phyloP scores from a whole-genome alignment of 2,329 filamentous ascomycete species.

The Colletotrichum sp. region DNA sequence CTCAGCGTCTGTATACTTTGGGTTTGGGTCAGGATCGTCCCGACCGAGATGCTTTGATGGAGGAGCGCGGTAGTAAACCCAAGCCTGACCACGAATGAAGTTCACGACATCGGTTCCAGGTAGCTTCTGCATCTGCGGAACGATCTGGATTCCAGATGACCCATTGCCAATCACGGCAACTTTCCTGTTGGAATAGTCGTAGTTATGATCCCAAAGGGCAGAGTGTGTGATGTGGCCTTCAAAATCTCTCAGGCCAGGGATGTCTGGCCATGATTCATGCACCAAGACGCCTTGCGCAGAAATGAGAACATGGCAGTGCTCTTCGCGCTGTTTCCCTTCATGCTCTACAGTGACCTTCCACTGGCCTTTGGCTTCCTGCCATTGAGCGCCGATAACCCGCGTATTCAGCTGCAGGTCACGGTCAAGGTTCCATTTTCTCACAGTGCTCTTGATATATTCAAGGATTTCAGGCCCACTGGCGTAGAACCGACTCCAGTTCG shows the following conservation, averaged over 20 bases:
- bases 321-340: constrained; percentile 13
- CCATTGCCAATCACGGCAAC: constrained; percentile 42
- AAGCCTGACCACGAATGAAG: constrained; percentile 37
- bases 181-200: constrained; percentile 31
- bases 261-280: constrained; percentile 47
- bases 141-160: constrained; percentile 33
- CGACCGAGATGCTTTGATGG: constrained; percentile 33
- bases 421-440: constrained; percentile 46
- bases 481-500: constrained; percentile 63
- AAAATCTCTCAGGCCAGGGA: constrained; percentile 46
- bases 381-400: constrained; percentile 33
- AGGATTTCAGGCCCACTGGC: constrained; percentile 61
- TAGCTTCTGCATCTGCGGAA: constrained; percentile 32
- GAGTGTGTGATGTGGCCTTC: constrained; percentile 38
- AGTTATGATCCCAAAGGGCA: constrained; percentile 35
- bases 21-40: constrained; percentile 30
- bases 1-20: constrained; percentile 38
- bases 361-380: constrained; percentile 27
- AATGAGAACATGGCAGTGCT: constrained; percentile 24
- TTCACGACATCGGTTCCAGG: constrained; percentile 33
- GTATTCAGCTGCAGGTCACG: constrained; percentile 38
- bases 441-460: constrained; percentile 54
- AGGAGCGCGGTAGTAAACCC: constrained; percentile 38
- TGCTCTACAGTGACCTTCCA: constrained; percentile 24
- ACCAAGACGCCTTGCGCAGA: constrained; percentile 17